phyloP scores from a whole-genome alignment of 164 flowering plant genomes.

The Akebia trifoliata region DNA sequence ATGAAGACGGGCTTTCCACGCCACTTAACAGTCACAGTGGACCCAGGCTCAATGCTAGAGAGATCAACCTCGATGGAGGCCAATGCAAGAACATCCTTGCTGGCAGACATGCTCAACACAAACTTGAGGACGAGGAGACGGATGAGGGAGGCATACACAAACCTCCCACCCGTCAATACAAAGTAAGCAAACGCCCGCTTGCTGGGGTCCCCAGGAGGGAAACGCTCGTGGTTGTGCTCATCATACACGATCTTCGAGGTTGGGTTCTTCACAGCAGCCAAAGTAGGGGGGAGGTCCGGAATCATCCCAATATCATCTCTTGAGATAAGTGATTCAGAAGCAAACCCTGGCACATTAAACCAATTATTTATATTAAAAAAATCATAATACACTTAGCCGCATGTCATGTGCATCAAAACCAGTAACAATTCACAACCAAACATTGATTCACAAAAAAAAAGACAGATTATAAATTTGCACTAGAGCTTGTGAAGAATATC shows the following conservation, averaged over 20 bases:
- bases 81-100: constrained; percentile 38
- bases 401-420: no score
- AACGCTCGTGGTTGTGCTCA: constrained; percentile 36
- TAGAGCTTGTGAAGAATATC: no score
- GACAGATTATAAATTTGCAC: no score
- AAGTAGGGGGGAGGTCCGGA: constrained; percentile 29
- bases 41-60: constrained; percentile 34
- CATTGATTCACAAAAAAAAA: no score
- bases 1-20: constrained; percentile 45
- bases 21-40: constrained; percentile 41
- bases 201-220: constrained; percentile 43
- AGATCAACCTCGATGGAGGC: constrained; percentile 42
- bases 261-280: constrained; percentile 34
- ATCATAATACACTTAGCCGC: neutral
- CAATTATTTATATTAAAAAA: neutral
- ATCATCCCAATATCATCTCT: constrained; percentile 22
- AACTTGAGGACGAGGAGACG: constrained; percentile 36
- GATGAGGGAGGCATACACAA: constrained; percentile 34
- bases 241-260: constrained; percentile 30
- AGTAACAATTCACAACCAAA: no score
- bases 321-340: constrained; percentile 31
- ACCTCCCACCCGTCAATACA: constrained; percentile 37
- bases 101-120: constrained; percentile 39
- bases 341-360: constrained; percentile 13
- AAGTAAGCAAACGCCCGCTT: constrained; percentile 39